phyloP scores from a whole-genome alignment of 2,329 filamentous ascomycete genomes.

The Onygenales sp. region DNA sequence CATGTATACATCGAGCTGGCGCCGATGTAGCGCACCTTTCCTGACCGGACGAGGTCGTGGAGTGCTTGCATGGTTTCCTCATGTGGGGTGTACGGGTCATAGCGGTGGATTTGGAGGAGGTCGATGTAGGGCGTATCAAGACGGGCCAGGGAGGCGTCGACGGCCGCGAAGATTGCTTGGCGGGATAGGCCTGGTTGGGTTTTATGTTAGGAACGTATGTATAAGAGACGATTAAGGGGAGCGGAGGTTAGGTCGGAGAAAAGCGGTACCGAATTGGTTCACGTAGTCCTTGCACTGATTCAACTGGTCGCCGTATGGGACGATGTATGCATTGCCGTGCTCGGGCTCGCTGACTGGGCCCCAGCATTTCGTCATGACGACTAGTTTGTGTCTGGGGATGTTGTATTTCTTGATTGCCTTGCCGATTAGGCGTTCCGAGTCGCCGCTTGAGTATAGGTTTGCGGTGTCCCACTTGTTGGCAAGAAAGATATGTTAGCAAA shows the following conservation, averaged over 20 bases:
- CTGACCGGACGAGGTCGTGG: slow-evolving; percentile 30
- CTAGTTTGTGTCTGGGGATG: slow-evolving; percentile 47
- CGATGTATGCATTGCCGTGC: slow-evolving; percentile 22
- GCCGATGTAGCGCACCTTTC: slow-evolving; percentile 25
- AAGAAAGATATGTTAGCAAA: not conserved
- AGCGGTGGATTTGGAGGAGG: slow-evolving; percentile 43
- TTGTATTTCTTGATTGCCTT: slow-evolving; percentile 52
- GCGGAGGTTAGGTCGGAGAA: too few relatives aligned
- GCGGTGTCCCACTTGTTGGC: slow-evolving; percentile 20
- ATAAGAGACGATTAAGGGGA: too few relatives aligned
- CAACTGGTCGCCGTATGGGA: slow-evolving; percentile 31
- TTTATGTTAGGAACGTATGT: too few relatives aligned
- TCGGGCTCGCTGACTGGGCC: slow-evolving; percentile 27
- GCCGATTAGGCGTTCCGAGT: slow-evolving; percentile 43
- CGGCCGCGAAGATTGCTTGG: slow-evolving; percentile 37
- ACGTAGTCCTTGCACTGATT: slow-evolving; percentile 41
- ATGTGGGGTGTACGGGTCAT: slow-evolving; percentile 34
- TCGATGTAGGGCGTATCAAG: slow-evolving; percentile 40
- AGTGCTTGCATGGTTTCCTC: slow-evolving; percentile 41
- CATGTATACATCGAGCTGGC: slow-evolving; percentile 20
- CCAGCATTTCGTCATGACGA: slow-evolving; percentile 49
- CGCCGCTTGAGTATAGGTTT: slow-evolving; percentile 47
- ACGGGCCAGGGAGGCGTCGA: slow-evolving; percentile 35
- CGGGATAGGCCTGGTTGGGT: slow-evolving; percentile 22
- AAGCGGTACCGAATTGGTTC: slow-evolving; percentile 23